Evolutionary conservation across 192 early-diverging fungal genomes (phyloP).

Genomic region (Umbelopsis isabellina): DNA sequence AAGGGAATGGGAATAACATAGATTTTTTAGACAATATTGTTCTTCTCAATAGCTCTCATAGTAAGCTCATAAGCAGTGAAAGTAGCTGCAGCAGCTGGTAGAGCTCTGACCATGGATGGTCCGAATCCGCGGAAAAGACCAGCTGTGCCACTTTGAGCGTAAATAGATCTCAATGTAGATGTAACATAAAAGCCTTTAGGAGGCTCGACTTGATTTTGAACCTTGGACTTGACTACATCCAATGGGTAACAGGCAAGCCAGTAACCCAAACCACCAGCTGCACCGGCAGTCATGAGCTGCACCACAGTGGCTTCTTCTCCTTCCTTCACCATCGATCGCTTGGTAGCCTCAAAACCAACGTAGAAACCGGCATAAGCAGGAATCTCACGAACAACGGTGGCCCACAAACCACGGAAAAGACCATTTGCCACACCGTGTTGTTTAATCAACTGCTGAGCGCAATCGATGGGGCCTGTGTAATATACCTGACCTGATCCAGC

Average conservation of each 20-base stretch:
- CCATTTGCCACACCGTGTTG: slow-evolving; percentile 72
- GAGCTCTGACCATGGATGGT: slow-evolving; percentile 35
- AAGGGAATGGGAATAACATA: background rate
- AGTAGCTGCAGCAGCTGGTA: slow-evolving; percentile 77
- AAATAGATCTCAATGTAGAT: slow-evolving; percentile 53
- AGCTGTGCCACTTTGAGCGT: slow-evolving; percentile 56
- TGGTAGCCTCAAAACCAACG: slow-evolving; percentile 78
- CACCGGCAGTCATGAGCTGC: slow-evolving; percentile 78
- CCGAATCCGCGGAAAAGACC: slow-evolving; percentile 72
- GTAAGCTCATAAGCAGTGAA: slow-evolving; percentile 76
- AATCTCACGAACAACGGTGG: slow-evolving; percentile 77
- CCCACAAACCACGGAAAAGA: slow-evolving; percentile 83
- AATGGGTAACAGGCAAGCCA: slow-evolving; percentile 86
- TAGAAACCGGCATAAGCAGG: slow-evolving; percentile 90
- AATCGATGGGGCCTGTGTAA: slow-evolving; percentile 63
- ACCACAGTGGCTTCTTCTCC: slow-evolving; percentile 55
- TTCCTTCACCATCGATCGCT: slow-evolving; percentile 61
- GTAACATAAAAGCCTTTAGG: slow-evolving; percentile 69
- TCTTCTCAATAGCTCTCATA: slow-evolving; percentile 43
- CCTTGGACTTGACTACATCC: slow-evolving; percentile 80
- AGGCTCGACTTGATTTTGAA: slow-evolving; percentile 65
- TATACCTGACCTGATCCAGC: slow-evolving; percentile 26
- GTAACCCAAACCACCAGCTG: slow-evolving; percentile 77
- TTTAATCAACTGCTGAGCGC: slow-evolving; percentile 65
- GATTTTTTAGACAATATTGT: background rate